Conservation (phyloP, 1,284 basidiomycete genomes). For the Malassezia yamatoensis region DNA sequence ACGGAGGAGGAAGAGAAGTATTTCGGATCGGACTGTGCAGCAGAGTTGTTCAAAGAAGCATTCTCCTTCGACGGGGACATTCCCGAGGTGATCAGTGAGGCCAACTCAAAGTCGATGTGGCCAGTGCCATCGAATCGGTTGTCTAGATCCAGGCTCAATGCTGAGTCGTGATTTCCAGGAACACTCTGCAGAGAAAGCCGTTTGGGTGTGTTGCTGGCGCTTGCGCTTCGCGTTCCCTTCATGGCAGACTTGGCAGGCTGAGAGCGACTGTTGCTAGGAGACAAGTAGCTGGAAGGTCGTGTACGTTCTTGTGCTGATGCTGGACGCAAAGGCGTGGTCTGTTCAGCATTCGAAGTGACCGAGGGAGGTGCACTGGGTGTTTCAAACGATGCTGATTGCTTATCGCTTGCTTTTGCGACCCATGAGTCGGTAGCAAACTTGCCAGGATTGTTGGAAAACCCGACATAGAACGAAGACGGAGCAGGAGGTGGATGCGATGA, state of each 20-base stretch:
- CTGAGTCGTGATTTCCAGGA: background rate
- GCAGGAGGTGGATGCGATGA: conserved; percentile 14
- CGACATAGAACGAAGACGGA: conserved; percentile 15
- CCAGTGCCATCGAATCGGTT: conserved; percentile 40
- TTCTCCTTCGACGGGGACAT: background rate
- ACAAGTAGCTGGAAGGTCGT: background rate
- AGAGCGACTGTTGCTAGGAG: conserved; percentile 4
- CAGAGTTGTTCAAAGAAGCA: background rate
- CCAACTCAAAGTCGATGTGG: conserved; percentile 24
- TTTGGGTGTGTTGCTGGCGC: background rate
- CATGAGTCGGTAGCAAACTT: conserved; percentile 31
- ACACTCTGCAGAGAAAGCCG: conserved; percentile 1
- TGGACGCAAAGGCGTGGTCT: background rate
- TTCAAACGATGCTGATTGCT: conserved; percentile 1
- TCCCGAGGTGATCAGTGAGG: background rate
- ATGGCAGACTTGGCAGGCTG: conserved; percentile 11
- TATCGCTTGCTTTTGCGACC: conserved; percentile 35
- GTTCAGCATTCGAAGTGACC: conserved; percentile 18
- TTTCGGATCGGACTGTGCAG: background rate
- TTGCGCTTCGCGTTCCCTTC: background rate
- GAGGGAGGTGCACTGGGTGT: background rate
- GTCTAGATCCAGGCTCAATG: conserved; percentile 31
- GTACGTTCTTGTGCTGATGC: background rate
- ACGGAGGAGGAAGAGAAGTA: background rate
- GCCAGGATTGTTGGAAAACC: conserved; percentile 25